phyloP scores from a whole-genome alignment of 73 alveolate species.

The Paramecium octaurelia region DNA sequence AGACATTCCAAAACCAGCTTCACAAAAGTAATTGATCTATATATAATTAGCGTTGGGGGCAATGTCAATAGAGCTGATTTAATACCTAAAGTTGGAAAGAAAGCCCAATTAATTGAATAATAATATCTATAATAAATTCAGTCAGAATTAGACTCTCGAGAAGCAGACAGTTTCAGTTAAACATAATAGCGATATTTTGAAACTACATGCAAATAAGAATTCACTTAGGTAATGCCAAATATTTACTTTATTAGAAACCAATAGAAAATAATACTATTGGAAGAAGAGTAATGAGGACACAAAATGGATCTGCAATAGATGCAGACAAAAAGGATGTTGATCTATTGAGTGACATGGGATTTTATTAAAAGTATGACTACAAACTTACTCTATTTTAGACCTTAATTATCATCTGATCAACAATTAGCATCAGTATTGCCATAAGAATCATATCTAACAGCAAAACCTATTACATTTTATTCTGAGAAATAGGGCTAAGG shows the following conservation, averaged over 20 bases:
- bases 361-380: neutral
- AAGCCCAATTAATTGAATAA: slow-evolving; percentile 54
- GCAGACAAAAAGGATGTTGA: slow-evolving; percentile 50
- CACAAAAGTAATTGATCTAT: neutral
- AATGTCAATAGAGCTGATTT: slow-evolving; percentile 70
- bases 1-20: slow-evolving; percentile 47
- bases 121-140: slow-evolving; percentile 28
- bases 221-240: neutral
- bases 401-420: slow-evolving; percentile 18
- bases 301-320: slow-evolving; percentile 64
- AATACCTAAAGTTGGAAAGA: slow-evolving; percentile 72
- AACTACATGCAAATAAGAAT: slow-evolving; percentile 70
- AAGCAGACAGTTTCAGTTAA: slow-evolving; percentile 64
- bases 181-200: slow-evolving; percentile 71
- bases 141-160: slow-evolving; percentile 62
- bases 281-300: slow-evolving; percentile 76
- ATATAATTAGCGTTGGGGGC: slow-evolving; percentile 49
- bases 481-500: slow-evolving; percentile 16
- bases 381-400: neutral
- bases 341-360: slow-evolving; percentile 52
- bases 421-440: neutral
- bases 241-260: slow-evolving; percentile 51
- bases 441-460: slow-evolving; percentile 34
- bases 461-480: slow-evolving; percentile 49
- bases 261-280: slow-evolving; percentile 68